phyloP scores from a whole-genome alignment of 352 stramenopile genomes.

The Globisporangium barbulae region DNA sequence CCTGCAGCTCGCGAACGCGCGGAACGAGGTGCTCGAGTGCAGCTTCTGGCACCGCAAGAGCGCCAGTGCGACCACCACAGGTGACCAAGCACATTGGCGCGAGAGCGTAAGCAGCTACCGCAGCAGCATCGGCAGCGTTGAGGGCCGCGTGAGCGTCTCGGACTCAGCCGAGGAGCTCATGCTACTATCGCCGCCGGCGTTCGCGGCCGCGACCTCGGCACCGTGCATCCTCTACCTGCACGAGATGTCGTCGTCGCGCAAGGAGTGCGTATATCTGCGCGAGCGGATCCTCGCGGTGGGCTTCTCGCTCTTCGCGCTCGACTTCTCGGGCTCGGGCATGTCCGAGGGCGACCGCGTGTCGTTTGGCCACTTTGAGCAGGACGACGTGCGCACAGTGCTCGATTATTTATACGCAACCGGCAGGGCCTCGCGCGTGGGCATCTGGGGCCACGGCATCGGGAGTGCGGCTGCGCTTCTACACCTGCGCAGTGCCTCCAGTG shows the following conservation, averaged over 20 bases:
- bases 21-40: conserved; percentile 55
- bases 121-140: conserved; percentile 17
- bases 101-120: conserved; percentile 27
- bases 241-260: conserved; percentile 72
- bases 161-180: conserved; percentile 6
- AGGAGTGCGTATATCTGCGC: conserved; percentile 72
- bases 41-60: conserved; percentile 57
- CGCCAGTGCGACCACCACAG: background rate
- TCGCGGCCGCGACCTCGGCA: conserved; percentile 8
- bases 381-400: conserved; percentile 53
- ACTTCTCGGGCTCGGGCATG: conserved; percentile 64
- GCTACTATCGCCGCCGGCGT: conserved; percentile 9
- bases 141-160: conserved; percentile 4
- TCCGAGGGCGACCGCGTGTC: conserved; percentile 65
- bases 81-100: background rate
- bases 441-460: conserved; percentile 72
- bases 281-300: conserved; percentile 44
- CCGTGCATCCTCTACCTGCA: conserved; percentile 79
- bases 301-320: conserved; percentile 73
- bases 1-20: conserved; percentile 48
- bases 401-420: conserved; percentile 67
- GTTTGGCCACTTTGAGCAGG: conserved; percentile 68
- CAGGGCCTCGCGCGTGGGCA: conserved; percentile 41
- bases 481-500: conserved; percentile 35
- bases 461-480: conserved; percentile 51